Percentiles rank a stretch among this genome's conserved stretches.
These are phyloP conservation scores for Primulina huaijiensis DNA, from an alignment of 257 asterid genomes.

Conservation along the genomic window DNA sequence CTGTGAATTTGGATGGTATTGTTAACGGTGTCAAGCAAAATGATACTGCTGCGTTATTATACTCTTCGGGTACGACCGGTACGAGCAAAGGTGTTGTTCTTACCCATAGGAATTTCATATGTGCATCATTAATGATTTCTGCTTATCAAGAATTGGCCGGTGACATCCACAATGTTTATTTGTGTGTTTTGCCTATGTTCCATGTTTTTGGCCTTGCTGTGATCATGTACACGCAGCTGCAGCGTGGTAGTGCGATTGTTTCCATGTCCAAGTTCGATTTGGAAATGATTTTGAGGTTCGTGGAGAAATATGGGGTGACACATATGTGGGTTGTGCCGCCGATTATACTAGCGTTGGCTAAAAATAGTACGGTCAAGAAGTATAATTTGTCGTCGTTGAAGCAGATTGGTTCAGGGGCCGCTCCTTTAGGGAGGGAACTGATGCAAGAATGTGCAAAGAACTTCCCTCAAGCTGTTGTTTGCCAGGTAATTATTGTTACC, in stretches of 20 bases:
- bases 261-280: slow-evolving; percentile 72
- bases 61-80: slow-evolving; percentile 96
- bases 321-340: slow-evolving; percentile 95
- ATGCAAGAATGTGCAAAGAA: slow-evolving; percentile 92
- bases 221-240: slow-evolving; percentile 73
- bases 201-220: slow-evolving; percentile 83
- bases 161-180: slow-evolving; percentile 47
- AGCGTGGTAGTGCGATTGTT: slow-evolving; percentile 69
- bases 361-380: slow-evolving; percentile 50
- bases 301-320: slow-evolving; percentile 62
- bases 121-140: slow-evolving; percentile 59
- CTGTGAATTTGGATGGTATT: slow-evolving; percentile 32
- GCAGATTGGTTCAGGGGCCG: slow-evolving; percentile 89
- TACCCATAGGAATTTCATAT: slow-evolving; percentile 70
- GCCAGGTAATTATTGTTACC: slow-evolving; percentile 46
- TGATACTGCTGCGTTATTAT: slow-evolving; percentile 74
- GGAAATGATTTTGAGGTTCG: slow-evolving; percentile 52
- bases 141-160: slow-evolving; percentile 67
- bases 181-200: slow-evolving; percentile 85
- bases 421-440: slow-evolving; percentile 84
- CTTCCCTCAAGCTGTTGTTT: slow-evolving; percentile 64
- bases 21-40: slow-evolving; percentile 35
- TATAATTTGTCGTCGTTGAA: slow-evolving; percentile 59
- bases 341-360: slow-evolving; percentile 70
- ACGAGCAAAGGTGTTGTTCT: slow-evolving; percentile 81